Percentiles rank a stretch among this genome's conserved stretches.
phyloP scores from a whole-genome alignment of 164 flowering plant genomes.

The Brasenia schreberi region DNA sequence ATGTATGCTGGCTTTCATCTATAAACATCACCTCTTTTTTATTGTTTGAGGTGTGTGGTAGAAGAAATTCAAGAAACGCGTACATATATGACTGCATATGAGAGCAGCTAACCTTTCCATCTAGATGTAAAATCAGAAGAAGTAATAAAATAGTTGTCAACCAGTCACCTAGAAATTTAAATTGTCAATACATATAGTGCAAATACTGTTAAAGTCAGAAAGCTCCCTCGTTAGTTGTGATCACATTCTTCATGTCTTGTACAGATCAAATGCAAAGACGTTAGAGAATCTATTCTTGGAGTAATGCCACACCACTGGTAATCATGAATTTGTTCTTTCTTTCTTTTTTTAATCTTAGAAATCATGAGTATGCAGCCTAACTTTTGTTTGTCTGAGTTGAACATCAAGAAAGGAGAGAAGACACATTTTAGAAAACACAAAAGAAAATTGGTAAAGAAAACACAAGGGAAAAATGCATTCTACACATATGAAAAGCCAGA shows the following conservation, averaged over 20 bases:
- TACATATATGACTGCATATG: too few species aligned
- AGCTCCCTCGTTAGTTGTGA: neutral
- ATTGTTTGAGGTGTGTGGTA: too few species aligned
- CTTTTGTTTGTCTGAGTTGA: too few species aligned
- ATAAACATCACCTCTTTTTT: too few species aligned
- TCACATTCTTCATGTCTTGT: conserved; percentile 1
- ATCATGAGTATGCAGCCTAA: neutral
- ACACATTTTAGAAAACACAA: conserved; percentile 83
- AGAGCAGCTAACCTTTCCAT: too few species aligned
- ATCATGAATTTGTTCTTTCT: conserved; percentile 2
- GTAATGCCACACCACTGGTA: conserved; percentile 98
- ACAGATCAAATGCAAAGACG: conserved; percentile 94
- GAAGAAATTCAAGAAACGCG: too few species aligned
- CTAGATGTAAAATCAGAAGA: too few species aligned
- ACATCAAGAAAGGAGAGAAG: conserved; percentile 87
- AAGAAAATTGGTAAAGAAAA: conserved; percentile 66
- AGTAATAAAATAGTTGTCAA: too few species aligned
- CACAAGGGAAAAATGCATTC: conserved; percentile 48
- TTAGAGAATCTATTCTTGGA: conserved; percentile 93
- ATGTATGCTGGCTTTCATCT: too few species aligned
- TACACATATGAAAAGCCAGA: conserved; percentile 72
- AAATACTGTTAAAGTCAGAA: too few species aligned
- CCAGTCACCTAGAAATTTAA: too few species aligned
- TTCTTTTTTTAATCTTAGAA: neutral
- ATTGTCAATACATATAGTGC: too few species aligned